These are phyloP conservation scores for Ceratocystis variospora DNA, from an alignment of 2,329 filamentous ascomycete species.

Conservation along the genomic window DNA sequence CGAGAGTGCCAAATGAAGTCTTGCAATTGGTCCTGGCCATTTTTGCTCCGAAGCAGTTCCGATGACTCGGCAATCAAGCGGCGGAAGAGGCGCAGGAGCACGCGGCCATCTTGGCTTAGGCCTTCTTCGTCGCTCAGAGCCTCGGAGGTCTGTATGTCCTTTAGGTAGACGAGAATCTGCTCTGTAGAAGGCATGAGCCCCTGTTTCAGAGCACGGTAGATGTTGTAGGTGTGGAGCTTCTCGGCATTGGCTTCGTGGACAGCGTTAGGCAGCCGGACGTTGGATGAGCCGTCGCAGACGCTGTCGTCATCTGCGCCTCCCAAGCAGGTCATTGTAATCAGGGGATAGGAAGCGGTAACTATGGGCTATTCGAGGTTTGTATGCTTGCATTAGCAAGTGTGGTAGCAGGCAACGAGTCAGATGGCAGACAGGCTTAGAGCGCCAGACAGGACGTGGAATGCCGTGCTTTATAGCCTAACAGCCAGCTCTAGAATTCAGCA, in stretches of 20 bases:
- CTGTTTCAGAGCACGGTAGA: conserved; percentile 64
- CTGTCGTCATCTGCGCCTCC: conserved; percentile 8
- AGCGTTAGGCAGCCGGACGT: conserved; percentile 22
- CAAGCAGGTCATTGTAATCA: conserved; percentile 4
- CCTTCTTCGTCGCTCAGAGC: conserved; percentile 24
- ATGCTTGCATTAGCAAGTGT: neutral
- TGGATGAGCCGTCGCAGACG: neutral
- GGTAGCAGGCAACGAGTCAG: neutral
- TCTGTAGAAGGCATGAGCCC: conserved; percentile 90
- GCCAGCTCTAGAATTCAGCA: neutral
- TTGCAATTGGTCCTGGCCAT: conserved; percentile 71
- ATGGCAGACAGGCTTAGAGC: neutral
- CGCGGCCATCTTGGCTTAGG: conserved; percentile 63
- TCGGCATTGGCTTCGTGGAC: conserved; percentile 67
- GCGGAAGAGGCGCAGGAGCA: conserved; percentile 57
- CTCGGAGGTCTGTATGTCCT: conserved; percentile 64
- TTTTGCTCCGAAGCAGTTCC: conserved; percentile 70
- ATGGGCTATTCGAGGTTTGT: neutral
- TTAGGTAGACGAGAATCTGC: conserved; percentile 65
- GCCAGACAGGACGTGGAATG: neutral
- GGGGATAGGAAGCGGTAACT: neutral
- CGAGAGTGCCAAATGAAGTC: conserved; percentile 79
- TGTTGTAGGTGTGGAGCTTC: conserved; percentile 89
- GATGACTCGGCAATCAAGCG: conserved; percentile 69
- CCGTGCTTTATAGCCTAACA: neutral